These are phyloP conservation scores for Rhizopus sp. DNA, from an alignment of 371 early-diverging fungal species.

Conservation along the genomic window DNA sequence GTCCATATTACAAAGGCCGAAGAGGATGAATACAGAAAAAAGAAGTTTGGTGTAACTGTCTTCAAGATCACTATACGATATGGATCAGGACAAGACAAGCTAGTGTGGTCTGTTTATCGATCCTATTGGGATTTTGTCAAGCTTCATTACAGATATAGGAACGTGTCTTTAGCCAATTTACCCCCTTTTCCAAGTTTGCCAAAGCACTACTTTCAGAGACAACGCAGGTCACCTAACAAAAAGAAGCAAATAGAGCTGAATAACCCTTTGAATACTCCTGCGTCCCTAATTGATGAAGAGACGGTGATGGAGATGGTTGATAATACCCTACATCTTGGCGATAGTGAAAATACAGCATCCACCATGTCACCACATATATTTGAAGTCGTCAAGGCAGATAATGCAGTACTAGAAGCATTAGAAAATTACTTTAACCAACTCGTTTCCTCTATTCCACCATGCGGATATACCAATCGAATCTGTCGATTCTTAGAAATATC, in stretches of 20 bases:
- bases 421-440: constrained; percentile 52
- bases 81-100: constrained; percentile 17
- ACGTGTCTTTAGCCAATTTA: constrained; percentile 29
- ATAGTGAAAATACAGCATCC: background rate
- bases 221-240: background rate
- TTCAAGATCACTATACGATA: constrained; percentile 27
- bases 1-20: constrained; percentile 20
- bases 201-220: constrained; percentile 12
- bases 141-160: constrained; percentile 51
- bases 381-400: constrained; percentile 31
- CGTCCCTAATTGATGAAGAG: constrained; percentile 21
- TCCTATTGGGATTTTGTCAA: constrained; percentile 58
- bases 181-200: constrained; percentile 53
- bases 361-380: constrained; percentile 12
- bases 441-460: constrained; percentile 42
- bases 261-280: background rate
- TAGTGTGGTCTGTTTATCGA: constrained; percentile 54
- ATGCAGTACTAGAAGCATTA: constrained; percentile 41
- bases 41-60: constrained; percentile 8
- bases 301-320: constrained; percentile 10
- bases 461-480: constrained; percentile 43
- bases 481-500: constrained; percentile 67
- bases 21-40: background rate
- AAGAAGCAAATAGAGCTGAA: background rate
- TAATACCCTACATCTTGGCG: background rate